Base-by-base conservation (phyloP, 139 green algal genomes). In the Mychonastes homosphaera region DNA sequence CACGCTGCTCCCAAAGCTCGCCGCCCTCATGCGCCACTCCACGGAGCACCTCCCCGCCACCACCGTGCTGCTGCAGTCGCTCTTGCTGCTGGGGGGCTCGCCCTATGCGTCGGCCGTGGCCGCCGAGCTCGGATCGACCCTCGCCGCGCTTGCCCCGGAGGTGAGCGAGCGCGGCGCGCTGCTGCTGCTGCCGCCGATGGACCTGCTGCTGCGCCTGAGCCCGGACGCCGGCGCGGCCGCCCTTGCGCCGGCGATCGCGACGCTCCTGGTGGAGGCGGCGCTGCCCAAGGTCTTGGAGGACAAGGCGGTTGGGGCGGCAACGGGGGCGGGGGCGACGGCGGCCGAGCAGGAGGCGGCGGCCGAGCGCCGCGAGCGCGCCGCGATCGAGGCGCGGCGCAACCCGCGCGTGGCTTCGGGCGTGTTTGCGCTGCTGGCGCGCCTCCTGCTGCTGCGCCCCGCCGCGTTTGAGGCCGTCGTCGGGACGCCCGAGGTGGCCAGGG, bases 161-260 rank as follows among this genome's bases (percentile, higher is more conserved):
- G 74, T 93, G 33, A 77, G 70, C 44, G 76, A 85, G 58, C 57
- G 69, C 3, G 83, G 74, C 45, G 68, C 84, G 59, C 73, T 93
- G 51, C 58, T 80, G 47, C 48, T 79, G 36, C 45, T 87, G 36
- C 77, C 75, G 3, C 35, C 62, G 26, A 47, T 86, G 23, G 75
- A 80, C 34, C 44, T 81, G n/a, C 35, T 84, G 24, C 55, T 84
- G 24, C 62, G 71, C 4, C 28, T 72, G 1, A 54, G 63, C 2
- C 63, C 66, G 3, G 30, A 36, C 9, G 58, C 50, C 2, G 58
- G 62, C 5, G 51, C 58, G 23, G 35, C 41, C 10, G 34, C 65
- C 49, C 21, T 81, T 29, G 24, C 39, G 26, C 53, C 43, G 5
- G 29, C 48, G 16, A 45, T 67, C 38, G 49, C 53, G 60, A 21